A percentile compares a stretch with the other conserved stretches of the same genome.
Conservation (phyloP, 192 early-diverging fungal species). For the Pilobolus umbonatus region DNA sequence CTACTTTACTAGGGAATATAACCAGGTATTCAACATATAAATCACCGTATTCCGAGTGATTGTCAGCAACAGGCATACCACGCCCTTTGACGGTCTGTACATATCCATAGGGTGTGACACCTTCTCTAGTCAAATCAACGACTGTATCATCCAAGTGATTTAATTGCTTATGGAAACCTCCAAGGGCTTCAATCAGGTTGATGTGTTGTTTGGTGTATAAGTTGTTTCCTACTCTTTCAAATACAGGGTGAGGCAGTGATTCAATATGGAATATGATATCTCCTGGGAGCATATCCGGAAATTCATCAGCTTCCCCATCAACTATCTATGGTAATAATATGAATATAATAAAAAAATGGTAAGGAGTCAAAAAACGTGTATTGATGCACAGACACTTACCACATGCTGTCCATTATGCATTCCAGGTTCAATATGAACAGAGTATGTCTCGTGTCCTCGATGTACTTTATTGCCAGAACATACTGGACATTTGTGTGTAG, state of each 20-base stretch:
- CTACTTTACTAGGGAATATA: conserved; percentile 64
- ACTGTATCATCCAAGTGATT: conserved; percentile 76
- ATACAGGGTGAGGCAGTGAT: conserved; percentile 66
- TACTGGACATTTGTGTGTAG: neutral
- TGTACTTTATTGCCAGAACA: conserved; percentile 60
- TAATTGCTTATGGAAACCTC: conserved; percentile 74
- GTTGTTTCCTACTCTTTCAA: conserved; percentile 70
- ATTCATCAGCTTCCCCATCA: conserved; percentile 88
- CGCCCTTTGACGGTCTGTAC: conserved; percentile 74
- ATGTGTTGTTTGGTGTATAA: conserved; percentile 75
- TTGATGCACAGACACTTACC: conserved; percentile 29
- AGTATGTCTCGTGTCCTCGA: conserved; percentile 75
- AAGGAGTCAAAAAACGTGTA: no score
- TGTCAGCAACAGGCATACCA: conserved; percentile 82
- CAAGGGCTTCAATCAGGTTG: conserved; percentile 69
- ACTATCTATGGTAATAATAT: conserved; percentile 40
- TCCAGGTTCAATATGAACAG: conserved; percentile 77
- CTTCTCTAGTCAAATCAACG: conserved; percentile 51
- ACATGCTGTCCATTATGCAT: conserved; percentile 70
- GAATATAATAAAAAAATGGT: neutral
- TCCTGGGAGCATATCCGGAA: conserved; percentile 84
- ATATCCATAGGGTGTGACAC: conserved; percentile 62
- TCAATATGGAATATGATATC: conserved; percentile 77
- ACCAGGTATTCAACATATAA: conserved; percentile 89
- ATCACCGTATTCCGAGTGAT: conserved; percentile 60